Base-by-base conservation (phyloP, 2,329 filamentous ascomycete genomes). In the Aspergillus novoparasiticus region DNA sequence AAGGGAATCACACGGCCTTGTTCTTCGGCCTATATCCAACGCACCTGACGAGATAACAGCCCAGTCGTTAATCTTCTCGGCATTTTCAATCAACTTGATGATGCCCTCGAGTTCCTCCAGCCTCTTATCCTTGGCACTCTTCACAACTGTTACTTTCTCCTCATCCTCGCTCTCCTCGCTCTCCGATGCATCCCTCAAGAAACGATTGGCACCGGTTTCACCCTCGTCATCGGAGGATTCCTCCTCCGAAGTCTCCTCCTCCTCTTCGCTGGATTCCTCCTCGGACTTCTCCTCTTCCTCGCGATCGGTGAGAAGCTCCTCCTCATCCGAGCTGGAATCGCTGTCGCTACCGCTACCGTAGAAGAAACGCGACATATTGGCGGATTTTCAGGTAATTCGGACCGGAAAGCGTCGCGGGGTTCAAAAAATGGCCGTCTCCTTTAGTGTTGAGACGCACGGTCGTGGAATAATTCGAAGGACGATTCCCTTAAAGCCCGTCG, bases 101-200 rank as follows among this genome's bases (percentile, higher is more conserved):
- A 90, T 96, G 64, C 88, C 87, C 79, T 99, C 94, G 65, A 99
- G 86, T 81, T 98, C 96, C 76, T 97, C 94, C 70, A 93, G 86
- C 66, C 95, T 89, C 87, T 99, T 99, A 84, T 98, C 93, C 83
- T 98, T 98, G 75, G 94, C 94, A 80, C 93, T 97, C 87, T 96
- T 97, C 75, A 98, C 91, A 73, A 95, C 88, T 73, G 90, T 92
- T 68, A 90, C 88, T 69, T 88, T 87, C 69, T 97, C 94, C 68
- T 95, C 92, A 68, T 95, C 94, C 76, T 93, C 94, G 73, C 85
- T 88, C 62, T 93, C 89, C 68, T 94, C 91, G 73, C 90, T 92
- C 57, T 95, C 93, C 63, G 87, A 89, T 14, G 81, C 86, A 70
- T 87, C 89, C 72, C 89, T 89, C 86, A 98, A 89, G 89, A 99